phyloP scores from a whole-genome alignment of 495 filamentous ascomycete genomes.

The Bathelium albidoporum region DNA sequence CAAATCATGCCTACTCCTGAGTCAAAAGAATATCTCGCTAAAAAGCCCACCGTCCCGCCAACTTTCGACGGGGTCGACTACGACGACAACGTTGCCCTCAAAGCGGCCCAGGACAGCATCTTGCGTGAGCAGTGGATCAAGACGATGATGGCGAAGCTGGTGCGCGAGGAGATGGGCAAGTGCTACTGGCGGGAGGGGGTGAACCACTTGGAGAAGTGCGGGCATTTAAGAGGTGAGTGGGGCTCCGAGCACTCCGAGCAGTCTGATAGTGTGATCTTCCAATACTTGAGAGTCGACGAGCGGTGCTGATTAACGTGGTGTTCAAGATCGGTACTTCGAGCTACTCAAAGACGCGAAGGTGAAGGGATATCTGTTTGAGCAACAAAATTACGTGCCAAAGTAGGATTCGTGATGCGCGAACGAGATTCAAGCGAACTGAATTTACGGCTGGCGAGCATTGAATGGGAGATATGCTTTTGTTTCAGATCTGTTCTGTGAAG shows the following conservation, averaged over 20 bases:
- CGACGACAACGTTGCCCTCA: constrained; percentile 78
- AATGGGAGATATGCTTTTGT: too few species aligned
- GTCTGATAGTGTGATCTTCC: neutral
- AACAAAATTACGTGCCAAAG: constrained; percentile 73
- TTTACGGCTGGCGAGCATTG: too few species aligned
- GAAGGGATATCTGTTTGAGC: constrained; percentile 80
- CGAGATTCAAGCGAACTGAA: neutral
- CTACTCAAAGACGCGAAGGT: constrained; percentile 74
- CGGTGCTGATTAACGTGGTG: too few species aligned
- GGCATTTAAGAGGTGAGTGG: constrained; percentile 71
- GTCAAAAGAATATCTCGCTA: constrained; percentile 83
- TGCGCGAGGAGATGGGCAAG: constrained; percentile 88
- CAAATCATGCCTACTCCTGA: constrained; percentile 83
- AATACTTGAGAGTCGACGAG: too few species aligned
- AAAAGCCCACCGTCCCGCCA: constrained; percentile 86
- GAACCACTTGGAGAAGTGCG: constrained; percentile 97
- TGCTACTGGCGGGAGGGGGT: constrained; percentile 92
- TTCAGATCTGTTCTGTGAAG: too few species aligned
- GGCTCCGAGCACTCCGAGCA: neutral
- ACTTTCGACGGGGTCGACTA: constrained; percentile 97
- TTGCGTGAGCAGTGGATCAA: constrained; percentile 96
- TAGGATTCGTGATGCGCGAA: neutral
- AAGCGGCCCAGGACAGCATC: constrained; percentile 88
- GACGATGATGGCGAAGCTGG: constrained; percentile 91
- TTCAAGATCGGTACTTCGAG: constrained; percentile 82